Evolutionary conservation across 495 filamentous ascomycete genomes (phyloP).

Genomic region (Penicillium cataractarum): DNA sequence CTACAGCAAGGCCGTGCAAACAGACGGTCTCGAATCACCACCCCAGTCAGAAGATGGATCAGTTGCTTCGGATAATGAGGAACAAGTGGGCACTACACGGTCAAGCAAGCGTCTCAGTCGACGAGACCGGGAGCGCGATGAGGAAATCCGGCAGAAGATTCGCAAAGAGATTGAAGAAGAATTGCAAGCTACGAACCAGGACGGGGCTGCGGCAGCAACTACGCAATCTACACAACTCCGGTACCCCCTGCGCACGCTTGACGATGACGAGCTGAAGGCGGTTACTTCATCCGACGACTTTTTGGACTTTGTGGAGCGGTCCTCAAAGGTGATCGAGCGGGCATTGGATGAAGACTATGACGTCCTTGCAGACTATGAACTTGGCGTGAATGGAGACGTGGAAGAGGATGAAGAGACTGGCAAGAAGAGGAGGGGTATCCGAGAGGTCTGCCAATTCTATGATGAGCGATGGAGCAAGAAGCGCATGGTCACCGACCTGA

Average conservation of each 20-base stretch:
- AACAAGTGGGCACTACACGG: constrained; percentile 49
- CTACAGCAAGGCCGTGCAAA: constrained; percentile 96
- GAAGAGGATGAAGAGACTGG: constrained; percentile 85
- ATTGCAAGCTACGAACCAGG: constrained; percentile 66
- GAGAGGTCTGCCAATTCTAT: constrained; percentile 89
- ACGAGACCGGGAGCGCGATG: constrained; percentile 77
- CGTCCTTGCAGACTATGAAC: constrained; percentile 89
- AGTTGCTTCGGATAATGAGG: constrained; percentile 70
- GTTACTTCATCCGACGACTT: constrained; percentile 93
- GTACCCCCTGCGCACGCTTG: constrained; percentile 81
- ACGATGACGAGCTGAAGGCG: constrained; percentile 83
- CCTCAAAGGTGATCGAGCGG: constrained; percentile 95
- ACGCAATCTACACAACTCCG: constrained; percentile 52
- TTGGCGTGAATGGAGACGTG: constrained; percentile 67
- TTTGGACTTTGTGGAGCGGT: constrained; percentile 91
- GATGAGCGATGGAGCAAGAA: constrained; percentile 97
- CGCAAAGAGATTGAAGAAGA: constrained; percentile 93
- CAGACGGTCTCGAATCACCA: constrained; percentile 49
- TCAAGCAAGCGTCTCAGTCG: constrained; percentile 69
- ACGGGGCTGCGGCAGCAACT: constrained; percentile 54
- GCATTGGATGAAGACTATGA: constrained; percentile 94
- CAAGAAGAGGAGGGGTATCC: constrained; percentile 77
- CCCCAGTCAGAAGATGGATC: constrained; percentile 55
- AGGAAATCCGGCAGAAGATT: constrained; percentile 83
- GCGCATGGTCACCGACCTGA: constrained; percentile 89